phyloP scores from a whole-genome alignment of 352 stramenopile species.

The Pythium graminicola region DNA sequence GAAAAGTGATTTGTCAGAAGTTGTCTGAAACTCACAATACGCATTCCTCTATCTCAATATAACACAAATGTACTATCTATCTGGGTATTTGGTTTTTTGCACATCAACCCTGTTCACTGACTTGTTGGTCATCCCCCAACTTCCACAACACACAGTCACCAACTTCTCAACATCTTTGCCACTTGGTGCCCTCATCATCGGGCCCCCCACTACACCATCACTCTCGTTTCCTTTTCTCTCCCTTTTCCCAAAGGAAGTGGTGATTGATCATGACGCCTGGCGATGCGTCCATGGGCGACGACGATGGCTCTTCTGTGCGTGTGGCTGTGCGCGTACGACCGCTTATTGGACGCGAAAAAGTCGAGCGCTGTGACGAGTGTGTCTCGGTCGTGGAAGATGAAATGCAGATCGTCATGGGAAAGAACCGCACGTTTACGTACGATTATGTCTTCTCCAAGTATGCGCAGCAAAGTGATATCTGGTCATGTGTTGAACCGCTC shows the following conservation, averaged over 20 bases:
- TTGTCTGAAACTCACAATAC: too few relatives aligned
- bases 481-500: conserved; percentile 73
- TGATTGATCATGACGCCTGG: conserved; percentile 1
- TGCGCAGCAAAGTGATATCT: conserved; percentile 81
- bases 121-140: conserved; percentile 8
- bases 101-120: not conserved
- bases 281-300: conserved; percentile 28
- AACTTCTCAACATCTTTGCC: not conserved
- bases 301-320: conserved; percentile 58
- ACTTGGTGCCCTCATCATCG: not conserved
- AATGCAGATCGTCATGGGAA: conserved; percentile 81
- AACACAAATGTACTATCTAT: not conserved
- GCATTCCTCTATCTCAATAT: not conserved
- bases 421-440: conserved; percentile 88
- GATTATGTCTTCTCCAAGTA: conserved; percentile 87
- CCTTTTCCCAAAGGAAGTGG: not conserved
- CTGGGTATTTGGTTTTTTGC: conserved; percentile 6
- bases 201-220: conserved; percentile 3
- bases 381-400: conserved; percentile 78
- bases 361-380: conserved; percentile 85
- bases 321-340: conserved; percentile 82
- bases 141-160: not conserved
- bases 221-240: conserved; percentile 9
- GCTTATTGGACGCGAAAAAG: conserved; percentile 83
- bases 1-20: too few relatives aligned